These are phyloP conservation scores for Atkinsonella hypoxylon DNA, from an alignment of 2,329 filamentous ascomycete species.

Conservation along the genomic window DNA sequence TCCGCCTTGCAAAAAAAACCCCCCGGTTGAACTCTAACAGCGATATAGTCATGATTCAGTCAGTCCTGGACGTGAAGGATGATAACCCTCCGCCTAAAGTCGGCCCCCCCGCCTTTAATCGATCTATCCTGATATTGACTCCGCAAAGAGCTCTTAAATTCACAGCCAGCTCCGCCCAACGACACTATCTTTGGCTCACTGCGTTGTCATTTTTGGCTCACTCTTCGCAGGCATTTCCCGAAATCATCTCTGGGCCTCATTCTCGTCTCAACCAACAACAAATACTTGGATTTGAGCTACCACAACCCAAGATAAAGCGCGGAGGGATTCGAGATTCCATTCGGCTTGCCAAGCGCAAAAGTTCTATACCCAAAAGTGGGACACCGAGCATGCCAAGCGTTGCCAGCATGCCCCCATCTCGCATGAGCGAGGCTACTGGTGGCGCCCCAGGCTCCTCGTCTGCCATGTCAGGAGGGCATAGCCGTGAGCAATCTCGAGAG, in stretches of 20 bases:
- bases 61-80: slow-evolving; percentile 92
- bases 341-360: slow-evolving; percentile 65
- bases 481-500: slow-evolving; percentile 40
- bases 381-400: slow-evolving; percentile 38
- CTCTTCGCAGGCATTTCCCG: slow-evolving; percentile 69
- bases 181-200: slow-evolving; percentile 91
- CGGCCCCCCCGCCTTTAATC: slow-evolving; percentile 57
- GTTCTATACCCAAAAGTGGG: slow-evolving; percentile 38
- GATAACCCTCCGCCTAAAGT: slow-evolving; percentile 76
- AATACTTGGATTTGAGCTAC: slow-evolving; percentile 39
- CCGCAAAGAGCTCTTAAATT: slow-evolving; percentile 92
- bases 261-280: slow-evolving; percentile 26
- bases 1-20: not conserved
- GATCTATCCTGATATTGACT: slow-evolving; percentile 89
- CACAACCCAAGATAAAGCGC: slow-evolving; percentile 35
- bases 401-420: slow-evolving; percentile 24
- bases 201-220: slow-evolving; percentile 91
- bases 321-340: slow-evolving; percentile 75
- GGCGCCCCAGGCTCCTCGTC: slow-evolving; percentile 29
- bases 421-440: slow-evolving; percentile 23
- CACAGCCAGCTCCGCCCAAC: slow-evolving; percentile 68
- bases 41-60: slow-evolving; percentile 76
- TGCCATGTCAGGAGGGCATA: slow-evolving; percentile 22
- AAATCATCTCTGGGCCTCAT: slow-evolving; percentile 47
- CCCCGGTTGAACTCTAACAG: slow-evolving; percentile 19